phyloP scores from a whole-genome alignment of 2,329 filamentous ascomycete genomes.

The Albophoma yamanashiensis region DNA sequence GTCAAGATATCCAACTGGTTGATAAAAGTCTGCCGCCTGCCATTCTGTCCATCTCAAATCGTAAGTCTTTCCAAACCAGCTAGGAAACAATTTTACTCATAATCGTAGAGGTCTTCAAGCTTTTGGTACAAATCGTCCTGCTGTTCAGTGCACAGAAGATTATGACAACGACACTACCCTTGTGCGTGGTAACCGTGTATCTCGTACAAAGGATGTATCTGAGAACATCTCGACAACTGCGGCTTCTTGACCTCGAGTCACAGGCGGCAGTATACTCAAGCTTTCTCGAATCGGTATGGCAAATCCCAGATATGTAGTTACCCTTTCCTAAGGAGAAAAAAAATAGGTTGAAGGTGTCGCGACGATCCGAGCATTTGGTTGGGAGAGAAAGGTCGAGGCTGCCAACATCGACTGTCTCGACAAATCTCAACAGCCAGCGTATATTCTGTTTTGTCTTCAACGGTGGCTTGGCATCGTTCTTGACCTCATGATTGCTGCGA shows the following conservation, averaged over 20 bases:
- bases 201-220: not conserved
- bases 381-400: not conserved
- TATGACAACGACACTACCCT: not conserved
- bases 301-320: not conserved
- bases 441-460: not conserved
- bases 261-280: not conserved
- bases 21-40: not conserved
- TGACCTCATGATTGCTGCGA: not conserved
- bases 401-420: not conserved
- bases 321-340: not conserved
- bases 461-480: not conserved
- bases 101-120: not conserved
- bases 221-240: not conserved
- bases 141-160: not conserved
- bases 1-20: not conserved
- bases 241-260: not conserved
- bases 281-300: not conserved
- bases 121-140: not conserved
- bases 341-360: not conserved
- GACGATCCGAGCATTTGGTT: not conserved
- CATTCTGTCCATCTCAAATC: not conserved
- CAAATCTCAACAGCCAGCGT: not conserved
- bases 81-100: not conserved
- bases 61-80: not conserved
- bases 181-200: not conserved